Percentiles rank a stretch among this genome's conserved stretches.
Conservation (phyloP, 768 basidiomycete species). For the Xerocomellus dryophilus region DNA sequence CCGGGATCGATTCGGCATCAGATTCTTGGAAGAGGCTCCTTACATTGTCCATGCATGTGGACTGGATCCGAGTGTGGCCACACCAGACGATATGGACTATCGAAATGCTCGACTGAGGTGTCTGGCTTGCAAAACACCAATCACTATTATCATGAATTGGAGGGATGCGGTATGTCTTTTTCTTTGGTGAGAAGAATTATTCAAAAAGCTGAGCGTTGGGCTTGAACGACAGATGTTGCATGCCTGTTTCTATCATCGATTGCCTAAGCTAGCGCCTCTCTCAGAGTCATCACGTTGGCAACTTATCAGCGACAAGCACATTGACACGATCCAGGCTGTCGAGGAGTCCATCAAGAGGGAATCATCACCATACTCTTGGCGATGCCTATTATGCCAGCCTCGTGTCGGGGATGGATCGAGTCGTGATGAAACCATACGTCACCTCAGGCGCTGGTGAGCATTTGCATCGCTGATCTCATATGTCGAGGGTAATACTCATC, state of each 20-base stretch:
- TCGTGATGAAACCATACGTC: too few relatives aligned
- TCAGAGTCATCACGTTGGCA: not conserved
- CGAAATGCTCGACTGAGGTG: constrained; percentile 5
- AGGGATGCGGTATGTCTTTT: constrained; percentile 5
- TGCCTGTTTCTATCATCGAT: not conserved
- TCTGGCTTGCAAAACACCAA: not conserved
- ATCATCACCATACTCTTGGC: too few relatives aligned
- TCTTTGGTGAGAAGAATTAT: not conserved
- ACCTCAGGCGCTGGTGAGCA: too few relatives aligned
- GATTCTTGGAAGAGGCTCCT: not conserved
- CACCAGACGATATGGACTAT: constrained; percentile 8
- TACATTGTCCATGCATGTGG: constrained; percentile 4
- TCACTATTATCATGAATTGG: not conserved
- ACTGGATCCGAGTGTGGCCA: constrained; percentile 8
- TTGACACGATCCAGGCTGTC: too few relatives aligned
- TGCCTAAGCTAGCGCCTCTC: not conserved
- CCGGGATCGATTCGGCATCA: not conserved
- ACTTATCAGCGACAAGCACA: not conserved
- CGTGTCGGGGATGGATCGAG: too few relatives aligned
- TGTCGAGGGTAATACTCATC: too few relatives aligned
- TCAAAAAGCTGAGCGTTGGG: not conserved
- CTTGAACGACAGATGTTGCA: constrained; percentile 5
- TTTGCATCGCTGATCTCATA: too few relatives aligned
- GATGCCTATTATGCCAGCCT: too few relatives aligned
- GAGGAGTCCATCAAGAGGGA: too few relatives aligned